Evolutionary conservation across 352 stramenopile genomes (phyloP).

Genomic region (Pythium aquatile): DNA sequence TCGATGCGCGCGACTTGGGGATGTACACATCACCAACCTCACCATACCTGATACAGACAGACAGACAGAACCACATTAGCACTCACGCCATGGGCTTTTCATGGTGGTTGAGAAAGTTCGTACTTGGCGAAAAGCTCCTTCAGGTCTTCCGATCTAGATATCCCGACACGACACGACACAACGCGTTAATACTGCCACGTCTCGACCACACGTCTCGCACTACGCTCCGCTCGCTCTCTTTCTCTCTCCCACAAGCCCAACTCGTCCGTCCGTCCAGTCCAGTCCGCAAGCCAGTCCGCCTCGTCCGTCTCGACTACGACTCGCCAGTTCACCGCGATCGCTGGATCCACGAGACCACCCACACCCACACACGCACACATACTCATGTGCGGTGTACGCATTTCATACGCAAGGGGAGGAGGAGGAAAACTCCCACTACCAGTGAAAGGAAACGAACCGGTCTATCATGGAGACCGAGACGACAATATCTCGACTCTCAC

Average conservation of each 20-base stretch:
- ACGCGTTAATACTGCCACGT: constrained; percentile 7
- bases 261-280: not conserved
- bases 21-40: constrained; percentile 87
- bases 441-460: constrained; percentile 4
- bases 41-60: constrained; percentile 32
- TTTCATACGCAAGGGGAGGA: not conserved
- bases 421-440: not conserved
- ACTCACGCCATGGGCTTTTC: not conserved
- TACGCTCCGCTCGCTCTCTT: constrained; percentile 21
- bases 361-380: not conserved
- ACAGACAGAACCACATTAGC: not conserved
- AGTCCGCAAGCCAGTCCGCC: constrained; percentile 6
- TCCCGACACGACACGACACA: constrained; percentile 10
- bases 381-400: not conserved
- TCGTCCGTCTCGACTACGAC: constrained; percentile 7
- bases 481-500: not conserved
- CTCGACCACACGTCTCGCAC: constrained; percentile 3
- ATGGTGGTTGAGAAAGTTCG: constrained; percentile 17
- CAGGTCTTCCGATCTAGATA: constrained; percentile 29
- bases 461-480: not conserved
- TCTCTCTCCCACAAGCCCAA: constrained; percentile 8
- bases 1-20: constrained; percentile 65
- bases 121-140: constrained; percentile 72
- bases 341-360: constrained; percentile 4
- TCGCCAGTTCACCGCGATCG: not conserved